phyloP scores from a whole-genome alignment of 805 yeast species.

The Candida ovalis region DNA sequence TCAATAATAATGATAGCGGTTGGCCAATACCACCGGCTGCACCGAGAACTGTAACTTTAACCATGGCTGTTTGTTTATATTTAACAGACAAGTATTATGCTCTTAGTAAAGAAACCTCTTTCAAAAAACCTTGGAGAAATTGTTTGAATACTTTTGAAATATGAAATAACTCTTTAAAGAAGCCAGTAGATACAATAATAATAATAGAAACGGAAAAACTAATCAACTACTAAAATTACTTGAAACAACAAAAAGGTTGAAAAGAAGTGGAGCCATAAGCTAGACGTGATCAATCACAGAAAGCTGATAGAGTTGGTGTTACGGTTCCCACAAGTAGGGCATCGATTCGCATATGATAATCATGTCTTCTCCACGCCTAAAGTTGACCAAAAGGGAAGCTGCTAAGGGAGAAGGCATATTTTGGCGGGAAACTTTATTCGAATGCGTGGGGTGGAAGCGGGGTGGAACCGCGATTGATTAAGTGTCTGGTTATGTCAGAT shows the following conservation, averaged over 20 bases:
- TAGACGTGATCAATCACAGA: too few relatives aligned
- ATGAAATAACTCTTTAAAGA: too few relatives aligned
- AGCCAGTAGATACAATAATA: too few relatives aligned
- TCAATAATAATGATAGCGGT: slow-evolving; percentile 78
- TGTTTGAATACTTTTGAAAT: too few relatives aligned
- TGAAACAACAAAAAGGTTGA: too few relatives aligned
- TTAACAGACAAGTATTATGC: background rate
- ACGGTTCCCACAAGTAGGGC: background rate
- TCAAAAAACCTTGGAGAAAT: too few relatives aligned
- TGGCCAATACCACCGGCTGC: slow-evolving; percentile 96
- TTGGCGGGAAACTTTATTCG: background rate
- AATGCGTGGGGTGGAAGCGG: background rate
- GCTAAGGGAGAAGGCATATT: background rate
- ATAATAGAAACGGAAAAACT: too few relatives aligned
- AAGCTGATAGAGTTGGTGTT: too few relatives aligned
- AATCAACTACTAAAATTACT: too few relatives aligned
- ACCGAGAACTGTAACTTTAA: slow-evolving; percentile 79
- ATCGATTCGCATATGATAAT: background rate
- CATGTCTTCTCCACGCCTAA: background rate
- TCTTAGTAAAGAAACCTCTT: background rate
- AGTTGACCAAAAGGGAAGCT: background rate
- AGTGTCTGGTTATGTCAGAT: too few relatives aligned
- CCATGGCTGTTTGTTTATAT: slow-evolving; percentile 6
- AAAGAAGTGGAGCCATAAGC: too few relatives aligned
- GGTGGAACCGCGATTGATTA: too few relatives aligned